Evolutionary conservation across 2,329 filamentous ascomycete species (phyloP).

Genomic region (Acrocalymma vagum): DNA sequence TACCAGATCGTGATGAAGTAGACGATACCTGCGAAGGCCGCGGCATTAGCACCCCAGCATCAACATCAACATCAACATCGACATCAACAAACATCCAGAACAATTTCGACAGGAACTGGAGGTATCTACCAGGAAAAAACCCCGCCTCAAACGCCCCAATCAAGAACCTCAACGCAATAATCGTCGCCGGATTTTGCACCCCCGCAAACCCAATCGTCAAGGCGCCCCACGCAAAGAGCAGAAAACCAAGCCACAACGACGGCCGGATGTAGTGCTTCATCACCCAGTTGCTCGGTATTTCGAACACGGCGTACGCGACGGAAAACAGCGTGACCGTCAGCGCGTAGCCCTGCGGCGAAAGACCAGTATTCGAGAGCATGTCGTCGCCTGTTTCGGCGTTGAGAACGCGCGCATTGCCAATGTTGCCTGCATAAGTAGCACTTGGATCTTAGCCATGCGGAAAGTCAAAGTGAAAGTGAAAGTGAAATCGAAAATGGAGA

Average conservation of each 20-base stretch:
- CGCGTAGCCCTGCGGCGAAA: slow-evolving; percentile 41
- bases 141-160: slow-evolving; percentile 31
- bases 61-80: no score
- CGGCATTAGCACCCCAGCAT: no score
- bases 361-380: slow-evolving; percentile 44
- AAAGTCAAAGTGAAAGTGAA: no score
- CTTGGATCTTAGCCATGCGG: not conserved
- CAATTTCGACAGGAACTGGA: no score
- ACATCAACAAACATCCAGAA: no score
- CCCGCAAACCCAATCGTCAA: slow-evolving; percentile 65
- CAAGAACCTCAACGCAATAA: slow-evolving; percentile 51
- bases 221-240: slow-evolving; percentile 77
- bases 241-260: slow-evolving; percentile 50
- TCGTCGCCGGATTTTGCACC: slow-evolving; percentile 48
- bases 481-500: no score
- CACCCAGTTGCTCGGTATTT: slow-evolving; percentile 65
- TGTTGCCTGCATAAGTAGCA: slow-evolving; percentile 20
- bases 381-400: slow-evolving; percentile 48
- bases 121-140: slow-evolving; percentile 13
- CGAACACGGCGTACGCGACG: slow-evolving; percentile 66
- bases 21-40: slow-evolving; percentile 57
- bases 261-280: slow-evolving; percentile 50
- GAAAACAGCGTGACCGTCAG: slow-evolving; percentile 54
- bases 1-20: slow-evolving; percentile 62
- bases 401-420: slow-evolving; percentile 51